phyloP scores from a whole-genome alignment of 305 asterid species.

The Caryopteris hybrid region DNA sequence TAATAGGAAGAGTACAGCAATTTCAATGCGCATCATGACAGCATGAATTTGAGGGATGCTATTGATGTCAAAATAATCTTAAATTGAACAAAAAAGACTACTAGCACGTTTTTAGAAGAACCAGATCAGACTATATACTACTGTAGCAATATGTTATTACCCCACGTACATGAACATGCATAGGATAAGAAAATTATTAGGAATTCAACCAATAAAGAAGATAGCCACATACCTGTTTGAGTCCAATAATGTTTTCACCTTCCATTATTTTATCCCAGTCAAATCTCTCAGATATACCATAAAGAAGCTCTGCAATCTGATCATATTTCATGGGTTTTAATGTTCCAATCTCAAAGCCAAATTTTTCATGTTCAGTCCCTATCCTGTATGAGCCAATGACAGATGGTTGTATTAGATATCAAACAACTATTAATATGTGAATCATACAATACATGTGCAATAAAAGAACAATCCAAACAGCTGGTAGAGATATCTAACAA shows the following conservation, averaged over 20 bases:
- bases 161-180: not conserved
- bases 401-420: conserved; percentile 15
- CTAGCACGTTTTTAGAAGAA: not conserved
- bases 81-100: not conserved
- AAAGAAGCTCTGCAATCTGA: conserved; percentile 86
- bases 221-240: conserved; percentile 61
- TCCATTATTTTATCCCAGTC: conserved; percentile 96
- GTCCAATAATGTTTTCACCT: conserved; percentile 83
- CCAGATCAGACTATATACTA: not conserved
- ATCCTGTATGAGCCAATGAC: conserved; percentile 49
- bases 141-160: not conserved
- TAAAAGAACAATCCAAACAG: not conserved
- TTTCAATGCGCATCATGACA: not conserved
- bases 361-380: conserved; percentile 97
- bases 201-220: not conserved
- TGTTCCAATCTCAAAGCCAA: conserved; percentile 76
- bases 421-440: not conserved
- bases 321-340: conserved; percentile 78
- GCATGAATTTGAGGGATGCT: conserved; percentile 1
- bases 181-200: not conserved
- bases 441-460: not conserved
- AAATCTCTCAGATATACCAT: conserved; percentile 88
- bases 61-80: not conserved
- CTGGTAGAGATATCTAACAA: not conserved
- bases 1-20: not conserved